Base-by-base conservation (phyloP, 371 early-diverging fungal genomes). In the Mucor sp. region DNA sequence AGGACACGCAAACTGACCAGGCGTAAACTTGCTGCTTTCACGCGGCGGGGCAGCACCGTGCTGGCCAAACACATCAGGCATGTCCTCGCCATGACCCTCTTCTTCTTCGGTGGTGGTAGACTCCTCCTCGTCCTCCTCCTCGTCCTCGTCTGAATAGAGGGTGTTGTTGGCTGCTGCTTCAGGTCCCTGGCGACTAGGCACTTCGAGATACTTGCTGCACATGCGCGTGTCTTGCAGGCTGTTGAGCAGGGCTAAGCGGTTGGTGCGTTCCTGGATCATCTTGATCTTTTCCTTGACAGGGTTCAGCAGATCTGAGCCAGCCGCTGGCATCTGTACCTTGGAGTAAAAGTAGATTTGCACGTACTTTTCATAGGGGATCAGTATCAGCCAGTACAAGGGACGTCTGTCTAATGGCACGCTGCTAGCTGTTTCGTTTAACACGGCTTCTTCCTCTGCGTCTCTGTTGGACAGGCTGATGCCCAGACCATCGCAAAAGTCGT, bases 1-100 rank as follows among this genome's bases (percentile, higher is more conserved):
- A 0, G 92, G 90, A 56, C 93, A 93, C 19, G 89, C 81, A 70
- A 93, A 93, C 59, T 90, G 90, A 0, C 92, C 93, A 2, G 85
- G 86, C 11, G 61, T 66, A 63, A 85, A 86, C 23, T 67, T 74
- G 23, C 60, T 6, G 4, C 5, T 11, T 14, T 58, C 28, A 8
- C n/a, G n/a, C n/a, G 11, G 9, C 1, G 67, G 44, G 6, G 35
- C 58, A 30, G 63, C 33, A 19, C 50, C 58, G n/a, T n/a, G n/a
- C n/a, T n/a, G n/a, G 8, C 50, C 60, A 12, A 63, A 67, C 28
- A 44, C 56, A 19, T 57, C 65, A 35, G 47, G 66, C 57, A 67
- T 62, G 19, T 69, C 82, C 35, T 67, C 80, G 33, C 67, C n/a
- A n/a, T n/a, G n/a, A n/a, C n/a, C n/a, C n/a, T n/a, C n/a, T n/a